Conservation (phyloP, 2,329 filamentous ascomycete genomes). For the Pseudogymnoascus sp. region DNA sequence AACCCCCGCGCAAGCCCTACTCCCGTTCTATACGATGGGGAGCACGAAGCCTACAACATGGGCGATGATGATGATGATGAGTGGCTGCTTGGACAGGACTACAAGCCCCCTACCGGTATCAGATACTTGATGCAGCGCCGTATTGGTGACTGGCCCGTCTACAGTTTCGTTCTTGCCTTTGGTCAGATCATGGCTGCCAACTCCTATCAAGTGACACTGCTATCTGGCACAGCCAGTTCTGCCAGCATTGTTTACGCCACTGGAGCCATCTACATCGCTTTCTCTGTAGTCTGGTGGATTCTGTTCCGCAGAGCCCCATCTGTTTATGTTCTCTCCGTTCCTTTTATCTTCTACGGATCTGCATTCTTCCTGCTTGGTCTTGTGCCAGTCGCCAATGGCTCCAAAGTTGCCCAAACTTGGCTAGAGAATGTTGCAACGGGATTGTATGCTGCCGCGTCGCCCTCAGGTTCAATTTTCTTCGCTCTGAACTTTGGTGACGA, state of each 20-base stretch:
- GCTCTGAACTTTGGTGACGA: slow-evolving; percentile 61
- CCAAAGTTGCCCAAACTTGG: slow-evolving; percentile 37
- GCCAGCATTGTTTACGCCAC: slow-evolving; percentile 54
- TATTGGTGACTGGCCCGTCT: slow-evolving; percentile 57
- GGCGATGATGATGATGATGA: slow-evolving; percentile 41
- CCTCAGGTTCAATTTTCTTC: slow-evolving; percentile 58
- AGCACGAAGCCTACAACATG: slow-evolving; percentile 1
- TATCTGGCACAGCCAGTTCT: slow-evolving; percentile 55
- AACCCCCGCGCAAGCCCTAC: neutral
- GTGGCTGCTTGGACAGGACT: slow-evolving; percentile 45
- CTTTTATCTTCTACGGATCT: slow-evolving; percentile 56
- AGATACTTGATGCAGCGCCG: slow-evolving; percentile 48
- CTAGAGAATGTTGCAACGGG: slow-evolving; percentile 55
- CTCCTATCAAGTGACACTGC: slow-evolving; percentile 61
- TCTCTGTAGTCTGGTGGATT: slow-evolving; percentile 56
- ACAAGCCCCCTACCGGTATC: slow-evolving; percentile 48
- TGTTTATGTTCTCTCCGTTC: slow-evolving; percentile 49
- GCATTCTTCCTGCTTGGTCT: slow-evolving; percentile 58
- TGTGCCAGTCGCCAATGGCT: slow-evolving; percentile 43
- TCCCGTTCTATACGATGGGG: neutral
- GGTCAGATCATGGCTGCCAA: slow-evolving; percentile 59
- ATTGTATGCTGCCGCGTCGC: slow-evolving; percentile 55
- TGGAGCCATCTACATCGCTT: slow-evolving; percentile 50
- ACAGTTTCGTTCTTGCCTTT: slow-evolving; percentile 51
- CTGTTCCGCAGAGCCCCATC: slow-evolving; percentile 52